These are phyloP conservation scores for Gracilariopsis chorda DNA, from an alignment of 23 red algal genomes.

Conservation along the genomic window DNA sequence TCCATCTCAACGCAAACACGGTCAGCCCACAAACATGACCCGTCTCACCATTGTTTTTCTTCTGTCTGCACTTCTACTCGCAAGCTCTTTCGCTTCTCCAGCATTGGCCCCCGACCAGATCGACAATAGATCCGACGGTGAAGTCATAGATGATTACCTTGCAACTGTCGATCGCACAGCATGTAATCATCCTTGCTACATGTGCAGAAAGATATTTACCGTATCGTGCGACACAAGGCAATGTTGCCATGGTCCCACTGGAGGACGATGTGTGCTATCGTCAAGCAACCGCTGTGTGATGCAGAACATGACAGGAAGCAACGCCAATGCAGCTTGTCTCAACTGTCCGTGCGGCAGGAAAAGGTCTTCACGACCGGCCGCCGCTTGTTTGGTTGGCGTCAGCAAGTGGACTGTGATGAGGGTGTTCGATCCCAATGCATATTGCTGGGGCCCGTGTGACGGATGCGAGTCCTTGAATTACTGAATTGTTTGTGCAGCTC, in stretches of 20 bases:
- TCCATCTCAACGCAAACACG: not conserved
- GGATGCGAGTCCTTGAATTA: no score
- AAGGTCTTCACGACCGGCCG: no score
- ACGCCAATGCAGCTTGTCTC: not conserved
- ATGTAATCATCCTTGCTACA: not conserved
- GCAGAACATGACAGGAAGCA: slow-evolving; percentile 8
- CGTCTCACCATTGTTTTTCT: not conserved
- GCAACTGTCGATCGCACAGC: not conserved
- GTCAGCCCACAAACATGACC: not conserved
- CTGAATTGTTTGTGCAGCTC: no score
- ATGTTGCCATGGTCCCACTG: not conserved
- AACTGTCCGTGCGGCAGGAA: no score
- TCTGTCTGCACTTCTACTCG: not conserved
- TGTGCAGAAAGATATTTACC: not conserved
- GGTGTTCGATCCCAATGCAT: no score
- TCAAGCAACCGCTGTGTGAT: not conserved
- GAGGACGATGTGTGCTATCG: not conserved
- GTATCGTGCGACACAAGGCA: not conserved
- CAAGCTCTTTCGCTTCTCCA: not conserved
- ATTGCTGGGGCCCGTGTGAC: no score
- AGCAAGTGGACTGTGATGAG: no score
- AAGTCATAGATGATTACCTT: not conserved
- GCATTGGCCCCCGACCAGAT: not conserved
- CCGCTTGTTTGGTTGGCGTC: no score
- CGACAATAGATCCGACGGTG: not conserved